These are phyloP conservation scores for Dothiorella sarmentorum DNA, from an alignment of 2,329 filamentous ascomycete genomes.

Conservation along the genomic window DNA sequence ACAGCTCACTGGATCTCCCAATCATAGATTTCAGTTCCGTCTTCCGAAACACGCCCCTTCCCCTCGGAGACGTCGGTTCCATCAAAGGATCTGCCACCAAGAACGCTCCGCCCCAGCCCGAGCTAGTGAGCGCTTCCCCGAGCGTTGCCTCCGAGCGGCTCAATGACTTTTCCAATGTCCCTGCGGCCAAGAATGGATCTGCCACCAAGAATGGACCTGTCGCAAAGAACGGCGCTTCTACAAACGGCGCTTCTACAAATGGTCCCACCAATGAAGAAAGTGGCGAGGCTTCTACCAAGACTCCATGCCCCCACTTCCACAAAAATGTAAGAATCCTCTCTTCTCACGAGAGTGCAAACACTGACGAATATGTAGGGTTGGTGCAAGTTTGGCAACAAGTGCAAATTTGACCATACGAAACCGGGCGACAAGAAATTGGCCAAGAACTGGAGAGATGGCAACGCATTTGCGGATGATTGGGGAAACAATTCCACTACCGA, in stretches of 20 bases:
- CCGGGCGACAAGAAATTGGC: not conserved
- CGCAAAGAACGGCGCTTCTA: not conserved
- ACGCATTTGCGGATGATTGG: conserved; percentile 7
- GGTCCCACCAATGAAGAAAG: not conserved
- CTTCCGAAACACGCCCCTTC: conserved; percentile 41
- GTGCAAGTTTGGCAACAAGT: conserved; percentile 6
- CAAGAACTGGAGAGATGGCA: not conserved
- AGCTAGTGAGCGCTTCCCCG: not conserved
- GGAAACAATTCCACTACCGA: not conserved
- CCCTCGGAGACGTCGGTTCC: not conserved
- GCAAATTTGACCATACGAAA: not conserved
- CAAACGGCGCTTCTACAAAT: not conserved
- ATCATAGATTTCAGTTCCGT: conserved; percentile 52
- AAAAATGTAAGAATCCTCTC: not conserved
- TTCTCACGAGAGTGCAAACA: not conserved
- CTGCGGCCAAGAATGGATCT: too few relatives aligned
- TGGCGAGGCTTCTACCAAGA: not conserved
- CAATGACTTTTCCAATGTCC: not conserved
- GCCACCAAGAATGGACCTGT: too few relatives aligned
- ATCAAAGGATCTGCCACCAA: not conserved
- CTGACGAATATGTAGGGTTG: not conserved
- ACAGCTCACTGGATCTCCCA: conserved; percentile 49
- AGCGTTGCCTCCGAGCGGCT: not conserved
- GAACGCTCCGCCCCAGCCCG: not conserved
- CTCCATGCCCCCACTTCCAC: not conserved